Conservation (phyloP, 331 rosid species). For the Pyrus hybrid region DNA sequence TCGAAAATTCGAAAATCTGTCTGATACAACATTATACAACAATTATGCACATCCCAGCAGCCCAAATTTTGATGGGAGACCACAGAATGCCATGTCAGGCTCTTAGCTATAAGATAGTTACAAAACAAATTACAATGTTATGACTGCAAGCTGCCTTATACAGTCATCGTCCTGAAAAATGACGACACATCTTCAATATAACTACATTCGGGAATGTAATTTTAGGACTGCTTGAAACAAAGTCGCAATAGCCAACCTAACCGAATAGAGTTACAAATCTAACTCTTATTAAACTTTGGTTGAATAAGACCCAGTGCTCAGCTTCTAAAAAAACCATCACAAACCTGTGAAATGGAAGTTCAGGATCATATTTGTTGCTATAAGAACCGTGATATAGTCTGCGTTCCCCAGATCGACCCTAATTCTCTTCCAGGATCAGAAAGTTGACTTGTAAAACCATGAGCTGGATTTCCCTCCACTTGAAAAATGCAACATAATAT, state of each 20-base stretch:
- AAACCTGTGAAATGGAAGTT: slow-evolving; percentile 6
- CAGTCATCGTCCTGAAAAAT: slow-evolving; percentile 13
- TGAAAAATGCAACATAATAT: slow-evolving; percentile 8
- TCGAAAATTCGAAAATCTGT: neutral
- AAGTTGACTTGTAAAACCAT: slow-evolving; percentile 9
- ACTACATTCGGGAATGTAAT: neutral
- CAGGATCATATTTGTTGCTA: slow-evolving; percentile 3
- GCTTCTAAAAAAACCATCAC: neutral
- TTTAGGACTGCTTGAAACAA: neutral
- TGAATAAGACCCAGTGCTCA: slow-evolving; percentile 9
- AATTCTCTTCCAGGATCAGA: slow-evolving; percentile 10
- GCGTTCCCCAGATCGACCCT: neutral
- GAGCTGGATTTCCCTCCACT: slow-evolving; percentile 14
- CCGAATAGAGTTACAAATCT: neutral
- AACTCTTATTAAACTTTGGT: neutral
- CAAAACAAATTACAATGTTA: slow-evolving; percentile 7
- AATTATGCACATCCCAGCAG: slow-evolving; percentile 13
- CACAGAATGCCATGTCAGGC: neutral
- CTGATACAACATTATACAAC: slow-evolving; percentile 10
- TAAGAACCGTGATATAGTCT: neutral
- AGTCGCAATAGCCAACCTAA: slow-evolving; percentile 16
- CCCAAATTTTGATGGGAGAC: slow-evolving; percentile 23
- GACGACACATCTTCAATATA: slow-evolving; percentile 5
- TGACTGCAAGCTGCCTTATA: slow-evolving; percentile 13
- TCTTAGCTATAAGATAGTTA: slow-evolving; percentile 4